Evolutionary conservation across 306 rosid species (phyloP).

Genomic region (Erythrophleum fordii): DNA sequence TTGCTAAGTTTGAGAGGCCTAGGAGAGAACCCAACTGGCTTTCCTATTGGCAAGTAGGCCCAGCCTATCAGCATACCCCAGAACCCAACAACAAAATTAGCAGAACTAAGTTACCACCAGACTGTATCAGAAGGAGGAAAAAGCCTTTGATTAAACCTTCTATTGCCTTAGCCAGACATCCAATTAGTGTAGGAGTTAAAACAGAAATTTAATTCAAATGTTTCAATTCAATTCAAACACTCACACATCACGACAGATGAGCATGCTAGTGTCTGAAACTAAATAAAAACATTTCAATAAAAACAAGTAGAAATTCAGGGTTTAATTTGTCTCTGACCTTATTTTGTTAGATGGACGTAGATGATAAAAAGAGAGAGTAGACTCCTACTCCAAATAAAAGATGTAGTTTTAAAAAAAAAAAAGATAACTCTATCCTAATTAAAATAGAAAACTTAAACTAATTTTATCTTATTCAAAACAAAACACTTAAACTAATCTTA

Average conservation of each 20-base stretch:
- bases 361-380: too few relatives aligned
- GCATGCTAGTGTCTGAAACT: not conserved
- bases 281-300: constrained; percentile 4
- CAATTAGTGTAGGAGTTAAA: not conserved
- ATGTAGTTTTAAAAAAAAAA: too few relatives aligned
- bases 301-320: too few relatives aligned
- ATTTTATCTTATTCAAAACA: too few relatives aligned
- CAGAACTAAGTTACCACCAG: not conserved
- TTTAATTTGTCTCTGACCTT: too few relatives aligned
- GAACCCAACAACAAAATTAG: not conserved
- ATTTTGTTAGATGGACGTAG: too few relatives aligned
- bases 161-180: not conserved
- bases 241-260: not conserved
- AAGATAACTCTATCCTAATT: too few relatives aligned
- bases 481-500: too few relatives aligned
- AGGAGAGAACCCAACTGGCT: not conserved
- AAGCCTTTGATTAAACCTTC: not conserved
- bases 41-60: not conserved
- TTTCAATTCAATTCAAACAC: not conserved
- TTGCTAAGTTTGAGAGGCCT: not conserved
- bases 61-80: not conserved
- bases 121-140: not conserved
- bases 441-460: too few relatives aligned
- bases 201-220: not conserved
- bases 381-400: too few relatives aligned